A percentile compares a stretch with the other conserved stretches of the same genome.
Conservation (phyloP, 148 eudicot species). For the Persicaria maculosa region DNA sequence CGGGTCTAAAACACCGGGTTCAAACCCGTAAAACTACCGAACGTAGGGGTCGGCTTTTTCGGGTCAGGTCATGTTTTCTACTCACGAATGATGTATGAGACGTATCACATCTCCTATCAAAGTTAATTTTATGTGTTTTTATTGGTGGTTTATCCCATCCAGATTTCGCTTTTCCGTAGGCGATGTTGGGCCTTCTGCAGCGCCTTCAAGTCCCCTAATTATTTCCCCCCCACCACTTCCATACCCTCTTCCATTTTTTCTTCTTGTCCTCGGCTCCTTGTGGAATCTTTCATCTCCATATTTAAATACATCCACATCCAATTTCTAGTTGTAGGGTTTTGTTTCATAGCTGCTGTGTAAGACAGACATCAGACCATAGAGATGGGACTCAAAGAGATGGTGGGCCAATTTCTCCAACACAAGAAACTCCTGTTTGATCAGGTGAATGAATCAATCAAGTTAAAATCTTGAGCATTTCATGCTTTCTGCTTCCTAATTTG, state of each 20-base stretch:
- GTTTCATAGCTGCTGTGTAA: slow-evolving; percentile 1
- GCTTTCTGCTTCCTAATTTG: neutral
- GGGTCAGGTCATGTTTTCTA: too few species aligned
- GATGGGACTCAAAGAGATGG: slow-evolving; percentile 10
- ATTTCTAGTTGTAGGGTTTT: neutral
- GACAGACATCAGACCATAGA: neutral
- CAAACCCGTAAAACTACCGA: too few species aligned
- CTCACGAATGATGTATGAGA: too few species aligned
- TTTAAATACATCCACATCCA: neutral
- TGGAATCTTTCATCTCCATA: neutral
- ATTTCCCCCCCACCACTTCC: neutral
- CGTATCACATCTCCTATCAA: too few species aligned
- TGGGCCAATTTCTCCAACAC: slow-evolving; percentile 3
- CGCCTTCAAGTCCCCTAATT: neutral
- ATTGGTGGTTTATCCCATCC: too few species aligned
- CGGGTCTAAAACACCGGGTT: too few species aligned
- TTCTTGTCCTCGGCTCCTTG: neutral
- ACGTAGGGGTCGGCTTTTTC: too few species aligned
- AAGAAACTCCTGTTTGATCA: slow-evolving; percentile 11
- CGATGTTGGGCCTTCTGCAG: too few species aligned
- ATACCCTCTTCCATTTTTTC: neutral
- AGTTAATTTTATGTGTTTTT: too few species aligned
- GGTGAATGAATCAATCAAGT: neutral
- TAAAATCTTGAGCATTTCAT: neutral
- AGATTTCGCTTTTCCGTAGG: too few species aligned